Evolutionary conservation across 257 asterid genomes (phyloP), one percentile per base, ranked within the genome.

Genomic region (Orobanche coerulescens): DNA sequence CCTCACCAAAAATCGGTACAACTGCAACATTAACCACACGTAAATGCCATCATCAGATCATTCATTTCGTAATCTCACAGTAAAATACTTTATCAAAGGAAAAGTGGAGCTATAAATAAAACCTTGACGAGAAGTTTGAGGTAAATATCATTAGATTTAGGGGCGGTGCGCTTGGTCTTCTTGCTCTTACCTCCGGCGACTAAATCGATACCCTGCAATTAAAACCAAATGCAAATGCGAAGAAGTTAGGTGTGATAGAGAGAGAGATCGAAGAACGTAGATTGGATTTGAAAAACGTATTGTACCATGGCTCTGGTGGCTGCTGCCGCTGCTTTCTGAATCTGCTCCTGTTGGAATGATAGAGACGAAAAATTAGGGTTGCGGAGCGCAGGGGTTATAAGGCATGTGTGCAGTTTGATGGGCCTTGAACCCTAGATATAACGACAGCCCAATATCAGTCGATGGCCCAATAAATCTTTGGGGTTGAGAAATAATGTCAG

Each of bases 101-200:
- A 19, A 47, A 18, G 1, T 19, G 0, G 14, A 22, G 24, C 2
- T 13, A 2, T 6, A 47, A n/a, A 44, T 8, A 69, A 10, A 3
- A 84, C 92, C 93, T 88, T 88, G 48, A 88, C 95, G 51, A 88
- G 84, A 40, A 81, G 85, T 74, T 81, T 82, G 65, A 88, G 79
- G 77, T 88, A 83, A 22, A 88, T 81, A 53, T 88, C 96, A 24
- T 88, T 73, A 47, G 97, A 90, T 67, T 85, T 84, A 1, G 96
- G 93, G 1, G 88, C 88, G 0, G 86, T 81, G 48, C 95, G 87
- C 72, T 88, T 85, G 25, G 96, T 88, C 82, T 90, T 84, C 84
- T 90, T 90, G 65, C 74, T 65, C 86, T 90, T 90, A 58, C 97
- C 97, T 61, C 97, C 96, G 64, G 95, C 96, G 49, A 74, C 79